Evolutionary conservation across 352 stramenopile species (phyloP).

Genomic region (Phytophthora ramorum): DNA sequence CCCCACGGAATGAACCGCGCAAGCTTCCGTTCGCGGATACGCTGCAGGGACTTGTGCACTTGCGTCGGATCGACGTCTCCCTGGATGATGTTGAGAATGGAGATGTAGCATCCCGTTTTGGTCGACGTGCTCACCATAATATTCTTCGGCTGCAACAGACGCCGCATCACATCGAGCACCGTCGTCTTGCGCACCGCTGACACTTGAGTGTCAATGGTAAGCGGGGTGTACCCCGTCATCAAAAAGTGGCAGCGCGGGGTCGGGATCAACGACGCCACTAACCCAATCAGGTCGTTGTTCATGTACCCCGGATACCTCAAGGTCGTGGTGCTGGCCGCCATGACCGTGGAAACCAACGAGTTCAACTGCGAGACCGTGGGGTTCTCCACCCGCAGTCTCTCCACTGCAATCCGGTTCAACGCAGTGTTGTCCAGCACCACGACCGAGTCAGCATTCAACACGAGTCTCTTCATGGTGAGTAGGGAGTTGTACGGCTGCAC

Average conservation of each 20-base stretch:
- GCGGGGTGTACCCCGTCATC: constrained; percentile 99
- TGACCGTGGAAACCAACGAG: constrained; percentile 98
- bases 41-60: constrained; percentile 99
- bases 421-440: constrained; percentile 99
- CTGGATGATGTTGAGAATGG: constrained; percentile 99
- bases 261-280: constrained; percentile 98
- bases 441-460: constrained; percentile 98
- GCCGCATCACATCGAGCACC: constrained; percentile 99
- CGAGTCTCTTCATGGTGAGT: constrained; percentile 98
- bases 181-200: constrained; percentile 97
- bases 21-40: constrained; percentile 97
- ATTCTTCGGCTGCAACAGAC: constrained; percentile 97
- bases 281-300: constrained; percentile 99
- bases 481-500: constrained; percentile 99
- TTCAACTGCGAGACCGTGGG: constrained; percentile 98
- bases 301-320: constrained; percentile 98
- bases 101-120: constrained; percentile 98
- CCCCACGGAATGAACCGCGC: constrained; percentile 99
- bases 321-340: constrained; percentile 98
- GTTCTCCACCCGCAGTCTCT: constrained; percentile 96
- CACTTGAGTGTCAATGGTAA: constrained; percentile 94
- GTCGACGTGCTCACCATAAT: constrained; percentile 99
- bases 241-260: constrained; percentile 99
- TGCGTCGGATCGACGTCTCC: constrained; percentile 98
- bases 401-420: constrained; percentile 96